A percentile compares a stretch with the other conserved stretches of the same genome.
Evolutionary conservation across 2,329 filamentous ascomycete species (phyloP).

Genomic region (Penicillium janthinellum): DNA sequence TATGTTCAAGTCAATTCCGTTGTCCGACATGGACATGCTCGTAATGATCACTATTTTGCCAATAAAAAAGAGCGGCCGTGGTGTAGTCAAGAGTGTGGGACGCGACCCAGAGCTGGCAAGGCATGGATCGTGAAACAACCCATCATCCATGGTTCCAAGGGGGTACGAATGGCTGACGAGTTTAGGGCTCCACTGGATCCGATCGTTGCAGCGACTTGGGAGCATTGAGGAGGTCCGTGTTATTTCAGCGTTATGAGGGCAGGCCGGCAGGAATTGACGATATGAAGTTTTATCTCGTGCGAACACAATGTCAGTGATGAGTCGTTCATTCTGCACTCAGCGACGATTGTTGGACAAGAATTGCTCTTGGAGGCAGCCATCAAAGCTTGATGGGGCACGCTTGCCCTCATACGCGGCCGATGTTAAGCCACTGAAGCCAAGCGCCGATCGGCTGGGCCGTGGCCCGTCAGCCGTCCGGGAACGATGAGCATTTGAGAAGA

Average conservation of each 20-base stretch:
- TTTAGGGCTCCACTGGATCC: constrained; percentile 12
- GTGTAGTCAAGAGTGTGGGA: neutral
- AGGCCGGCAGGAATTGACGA: no score
- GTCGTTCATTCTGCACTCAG: neutral
- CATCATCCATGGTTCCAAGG: constrained; percentile 3
- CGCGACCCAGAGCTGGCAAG: neutral
- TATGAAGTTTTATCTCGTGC: no score
- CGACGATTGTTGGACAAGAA: neutral
- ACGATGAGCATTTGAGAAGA: neutral
- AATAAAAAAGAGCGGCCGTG: neutral
- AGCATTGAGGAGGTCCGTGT: neutral
- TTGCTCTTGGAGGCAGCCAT: neutral
- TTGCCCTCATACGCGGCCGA: neutral
- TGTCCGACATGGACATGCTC: neutral
- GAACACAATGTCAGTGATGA: neutral
- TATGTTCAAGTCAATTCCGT: neutral
- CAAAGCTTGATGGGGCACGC: neutral
- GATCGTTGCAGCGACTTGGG: neutral
- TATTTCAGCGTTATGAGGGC: neutral
- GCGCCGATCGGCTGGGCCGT: constrained; percentile 12
- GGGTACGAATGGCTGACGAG: constrained; percentile 17
- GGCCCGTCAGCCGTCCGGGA: neutral
- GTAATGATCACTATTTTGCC: neutral
- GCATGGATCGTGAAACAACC: constrained; percentile 7
- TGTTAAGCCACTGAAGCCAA: neutral